Evolutionary conservation across 2,329 filamentous ascomycete species (phyloP).

Genomic region (Cladosporium sp.): DNA sequence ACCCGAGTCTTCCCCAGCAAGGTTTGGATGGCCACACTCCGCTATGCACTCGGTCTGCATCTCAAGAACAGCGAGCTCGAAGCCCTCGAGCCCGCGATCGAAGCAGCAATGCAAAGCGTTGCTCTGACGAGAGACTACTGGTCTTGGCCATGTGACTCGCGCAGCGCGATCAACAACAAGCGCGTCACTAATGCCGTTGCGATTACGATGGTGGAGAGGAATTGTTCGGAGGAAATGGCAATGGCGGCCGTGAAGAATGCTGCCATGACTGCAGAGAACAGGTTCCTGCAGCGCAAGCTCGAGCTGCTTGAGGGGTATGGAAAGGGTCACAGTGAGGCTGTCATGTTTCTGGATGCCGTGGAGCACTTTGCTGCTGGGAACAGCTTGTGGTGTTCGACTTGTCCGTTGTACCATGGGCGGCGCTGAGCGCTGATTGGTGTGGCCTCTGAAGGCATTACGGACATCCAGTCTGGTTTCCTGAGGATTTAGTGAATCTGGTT

Average conservation of each 20-base stretch:
- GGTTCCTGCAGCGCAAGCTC: not conserved
- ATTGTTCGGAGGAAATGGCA: not conserved
- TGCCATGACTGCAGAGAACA: not conserved
- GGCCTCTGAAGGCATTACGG: not conserved
- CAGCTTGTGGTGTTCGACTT: constrained; percentile 5
- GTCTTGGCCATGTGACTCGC: not conserved
- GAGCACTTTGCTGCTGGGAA: constrained; percentile 2
- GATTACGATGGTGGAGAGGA: not conserved
- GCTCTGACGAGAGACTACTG: constrained; percentile 2
- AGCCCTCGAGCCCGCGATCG: not conserved
- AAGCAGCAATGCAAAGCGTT: not conserved
- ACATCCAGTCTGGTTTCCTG: too few species aligned
- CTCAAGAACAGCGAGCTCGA: not conserved
- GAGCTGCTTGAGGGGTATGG: not conserved
- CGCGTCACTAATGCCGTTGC: not conserved
- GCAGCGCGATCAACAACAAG: not conserved
- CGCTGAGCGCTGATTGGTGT: not conserved
- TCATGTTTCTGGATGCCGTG: constrained; percentile 1
- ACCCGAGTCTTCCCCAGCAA: not conserved
- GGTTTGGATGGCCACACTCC: not conserved
- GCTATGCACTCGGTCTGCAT: constrained; percentile 1
- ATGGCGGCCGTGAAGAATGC: not conserved
- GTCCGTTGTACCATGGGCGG: not conserved
- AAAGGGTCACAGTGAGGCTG: not conserved
- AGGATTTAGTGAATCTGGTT: too few species aligned